Evolutionary conservation across 75 land plant species (phyloP).

Genomic region (Ceratopteris richardii): DNA sequence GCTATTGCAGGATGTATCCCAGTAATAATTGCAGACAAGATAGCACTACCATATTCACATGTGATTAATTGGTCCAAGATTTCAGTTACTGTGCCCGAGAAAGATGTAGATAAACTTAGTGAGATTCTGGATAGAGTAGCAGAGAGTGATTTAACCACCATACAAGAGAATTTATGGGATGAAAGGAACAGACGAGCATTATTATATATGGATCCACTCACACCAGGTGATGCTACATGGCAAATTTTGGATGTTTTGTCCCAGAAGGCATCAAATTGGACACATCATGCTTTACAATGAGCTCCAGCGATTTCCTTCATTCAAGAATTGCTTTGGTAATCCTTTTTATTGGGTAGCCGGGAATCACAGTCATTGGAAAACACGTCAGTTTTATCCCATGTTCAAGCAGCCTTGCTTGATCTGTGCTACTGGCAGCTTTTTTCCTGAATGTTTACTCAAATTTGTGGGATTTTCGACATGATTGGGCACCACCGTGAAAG

Average conservation of each 20-base stretch:
- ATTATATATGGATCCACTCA: slow-evolving; percentile 37
- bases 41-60: slow-evolving; percentile 58
- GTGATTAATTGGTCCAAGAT: slow-evolving; percentile 56
- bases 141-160: slow-evolving; percentile 49
- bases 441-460: too few species aligned
- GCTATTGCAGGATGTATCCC: slow-evolving; percentile 84
- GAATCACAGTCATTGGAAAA: too few species aligned
- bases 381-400: too few species aligned
- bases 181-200: slow-evolving; percentile 46
- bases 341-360: too few species aligned
- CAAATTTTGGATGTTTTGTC: slow-evolving; percentile 34
- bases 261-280: too few species aligned
- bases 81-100: slow-evolving; percentile 65
- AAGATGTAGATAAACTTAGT: slow-evolving; percentile 51
- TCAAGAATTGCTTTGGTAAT: too few species aligned
- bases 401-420: too few species aligned
- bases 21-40: slow-evolving; percentile 84
- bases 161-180: slow-evolving; percentile 66
- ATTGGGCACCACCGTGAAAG: too few species aligned
- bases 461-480: too few species aligned
- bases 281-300: too few species aligned
- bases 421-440: too few species aligned
- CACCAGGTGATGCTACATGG: slow-evolving; percentile 90
- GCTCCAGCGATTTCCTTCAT: too few species aligned
- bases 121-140: slow-evolving; percentile 54